A percentile compares a stretch with the other conserved stretches of the same genome.
Evolutionary conservation across 2,329 filamentous ascomycete genomes (phyloP).

Genomic region (Ophiostoma montium): DNA sequence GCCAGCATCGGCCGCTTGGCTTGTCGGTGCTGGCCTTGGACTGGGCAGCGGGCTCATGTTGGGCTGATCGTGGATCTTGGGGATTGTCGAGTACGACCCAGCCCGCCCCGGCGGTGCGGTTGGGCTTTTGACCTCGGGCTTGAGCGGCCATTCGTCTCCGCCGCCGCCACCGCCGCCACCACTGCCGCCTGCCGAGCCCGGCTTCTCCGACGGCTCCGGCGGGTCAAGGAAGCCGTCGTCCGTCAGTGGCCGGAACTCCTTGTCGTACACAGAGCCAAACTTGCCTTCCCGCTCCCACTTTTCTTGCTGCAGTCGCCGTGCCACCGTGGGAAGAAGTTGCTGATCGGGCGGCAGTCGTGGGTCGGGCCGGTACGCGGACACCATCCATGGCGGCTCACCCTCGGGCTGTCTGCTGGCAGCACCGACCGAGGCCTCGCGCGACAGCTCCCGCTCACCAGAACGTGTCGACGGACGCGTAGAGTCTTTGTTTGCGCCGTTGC

Average conservation of each 20-base stretch:
- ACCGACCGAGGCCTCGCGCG: slow-evolving; percentile 28
- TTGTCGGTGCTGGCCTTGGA: slow-evolving; percentile 30
- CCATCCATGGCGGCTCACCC: slow-evolving; percentile 90
- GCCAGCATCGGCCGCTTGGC: slow-evolving; percentile 28
- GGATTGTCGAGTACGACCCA: slow-evolving; percentile 49
- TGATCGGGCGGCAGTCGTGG: slow-evolving; percentile 87
- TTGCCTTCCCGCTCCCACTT: slow-evolving; percentile 90
- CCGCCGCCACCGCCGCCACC: background rate
- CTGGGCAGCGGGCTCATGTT: slow-evolving; percentile 27
- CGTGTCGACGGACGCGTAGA: slow-evolving; percentile 48
- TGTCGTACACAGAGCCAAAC: slow-evolving; percentile 73
- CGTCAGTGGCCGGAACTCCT: slow-evolving; percentile 72
- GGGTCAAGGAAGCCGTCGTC: slow-evolving; percentile 40
- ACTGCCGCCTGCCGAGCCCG: slow-evolving; percentile 13
- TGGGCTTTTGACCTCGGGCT: slow-evolving; percentile 34
- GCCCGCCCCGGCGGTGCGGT: slow-evolving; percentile 28
- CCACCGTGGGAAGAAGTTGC: slow-evolving; percentile 88
- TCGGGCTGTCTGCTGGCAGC: slow-evolving; percentile 56
- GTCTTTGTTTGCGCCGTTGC: slow-evolving; percentile 39
- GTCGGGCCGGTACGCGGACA: slow-evolving; percentile 90
- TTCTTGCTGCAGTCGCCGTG: slow-evolving; percentile 79
- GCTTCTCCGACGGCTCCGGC: slow-evolving; percentile 24
- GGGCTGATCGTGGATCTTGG: slow-evolving; percentile 38
- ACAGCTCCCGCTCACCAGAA: slow-evolving; percentile 42
- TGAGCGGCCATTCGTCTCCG: slow-evolving; percentile 40